Base-by-base conservation (phyloP, 1,139 yeast species). In the Chernovozyma aurita region DNA sequence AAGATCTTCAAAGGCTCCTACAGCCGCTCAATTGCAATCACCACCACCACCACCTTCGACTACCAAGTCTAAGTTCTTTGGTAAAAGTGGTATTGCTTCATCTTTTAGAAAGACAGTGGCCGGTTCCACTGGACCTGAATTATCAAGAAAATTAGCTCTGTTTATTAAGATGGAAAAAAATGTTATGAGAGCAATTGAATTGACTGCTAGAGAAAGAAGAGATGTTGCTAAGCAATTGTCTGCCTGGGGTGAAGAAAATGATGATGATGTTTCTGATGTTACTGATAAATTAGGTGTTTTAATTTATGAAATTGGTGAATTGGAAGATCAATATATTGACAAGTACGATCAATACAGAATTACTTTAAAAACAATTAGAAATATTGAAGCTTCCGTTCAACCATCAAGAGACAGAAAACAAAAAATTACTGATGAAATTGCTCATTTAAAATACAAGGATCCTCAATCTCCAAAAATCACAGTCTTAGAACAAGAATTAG, bases 401-500 rank as follows among this genome's bases (percentile, higher is more conserved):
- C 98, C 98, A 37, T 85, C 95, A 43, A 85, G 97, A 69, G 97
- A 90, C 73, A 85, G 97, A 66, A 92, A 92, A 77, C 95, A 87
- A 65, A 87, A 87, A 72, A 86, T 92, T 61, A 88, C 97, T 50
- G 97, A 92, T 67, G 92, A 90, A 73, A 92, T 92, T 65, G 97
- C 97, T 48, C 90, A 85, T 69, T 78, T 92, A 69, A 92, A 92
- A 73, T 92, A 92, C 78, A 92, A 90, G 76, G 97, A 92, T 68
- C 97, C 98, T 45, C 86, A 85, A 69, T 86, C 96, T 40, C 96
- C 95, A 65, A 90, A 87, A 76, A 86, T 92, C 50, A 80, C 87
- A 46, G 88, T 90, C 38, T 78, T 92, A 62, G 98, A 92, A 75
- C 97, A 92, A 72, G 97, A 92, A 71, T 78, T 92, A 63, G 97